phyloP scores from a whole-genome alignment of 495 filamentous ascomycete species.

The Rostrohypoxylon terebratum region DNA sequence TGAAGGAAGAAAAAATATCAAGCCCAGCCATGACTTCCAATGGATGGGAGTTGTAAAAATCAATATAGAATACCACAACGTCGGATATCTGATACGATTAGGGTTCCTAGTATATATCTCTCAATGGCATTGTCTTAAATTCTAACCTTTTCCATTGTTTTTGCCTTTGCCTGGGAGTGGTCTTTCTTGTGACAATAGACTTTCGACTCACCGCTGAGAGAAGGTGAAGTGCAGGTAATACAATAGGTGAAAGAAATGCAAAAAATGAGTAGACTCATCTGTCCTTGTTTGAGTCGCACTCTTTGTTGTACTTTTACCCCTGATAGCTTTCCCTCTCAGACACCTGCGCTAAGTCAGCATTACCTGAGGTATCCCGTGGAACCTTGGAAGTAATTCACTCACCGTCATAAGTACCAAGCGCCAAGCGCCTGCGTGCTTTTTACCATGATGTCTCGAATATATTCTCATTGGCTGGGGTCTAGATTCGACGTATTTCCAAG shows the following conservation, averaged over 20 bases:
- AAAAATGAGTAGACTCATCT: neutral
- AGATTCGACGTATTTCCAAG: neutral
- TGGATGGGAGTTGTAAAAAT: neutral
- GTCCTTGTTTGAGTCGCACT: neutral
- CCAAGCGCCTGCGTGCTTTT: constrained; percentile 2
- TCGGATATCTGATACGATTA: neutral
- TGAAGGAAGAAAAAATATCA: constrained; percentile 20
- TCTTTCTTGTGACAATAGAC: constrained; percentile 3
- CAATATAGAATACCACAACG: neutral
- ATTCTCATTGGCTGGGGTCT: neutral
- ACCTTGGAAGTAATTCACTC: neutral
- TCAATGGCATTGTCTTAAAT: constrained; percentile 28
- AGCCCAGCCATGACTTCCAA: constrained; percentile 5
- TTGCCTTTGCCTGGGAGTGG: neutral
- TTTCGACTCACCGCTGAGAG: neutral
- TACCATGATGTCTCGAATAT: neutral
- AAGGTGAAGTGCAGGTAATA: neutral
- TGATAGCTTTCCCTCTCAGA: neutral
- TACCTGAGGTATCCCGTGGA: neutral
- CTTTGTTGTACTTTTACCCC: neutral
- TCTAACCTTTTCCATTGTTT: constrained; percentile 11
- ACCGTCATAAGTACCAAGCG: neutral
- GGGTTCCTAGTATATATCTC: constrained; percentile 4
- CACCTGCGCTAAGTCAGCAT: neutral
- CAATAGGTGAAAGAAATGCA: neutral